These are phyloP conservation scores for Aspergillus fijiensis DNA, from an alignment of 2,329 filamentous ascomycete genomes.

Conservation along the genomic window DNA sequence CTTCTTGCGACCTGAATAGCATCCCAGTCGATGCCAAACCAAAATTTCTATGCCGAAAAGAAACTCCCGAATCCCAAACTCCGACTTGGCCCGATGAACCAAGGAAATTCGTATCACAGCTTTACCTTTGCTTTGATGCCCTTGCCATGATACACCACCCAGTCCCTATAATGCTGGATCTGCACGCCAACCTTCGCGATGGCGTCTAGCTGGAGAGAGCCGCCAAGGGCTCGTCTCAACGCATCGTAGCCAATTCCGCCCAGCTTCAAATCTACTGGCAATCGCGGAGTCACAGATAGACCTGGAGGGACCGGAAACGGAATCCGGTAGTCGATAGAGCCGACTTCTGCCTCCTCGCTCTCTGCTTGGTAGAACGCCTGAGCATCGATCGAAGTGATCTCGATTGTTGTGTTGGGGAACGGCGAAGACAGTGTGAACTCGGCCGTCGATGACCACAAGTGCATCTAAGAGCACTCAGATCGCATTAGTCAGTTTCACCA, in stretches of 20 bases:
- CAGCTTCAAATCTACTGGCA: constrained; percentile 80
- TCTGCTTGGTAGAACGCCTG: constrained; percentile 82
- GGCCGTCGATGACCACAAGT: constrained; percentile 82
- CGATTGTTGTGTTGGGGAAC: constrained; percentile 68
- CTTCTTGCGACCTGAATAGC: background rate
- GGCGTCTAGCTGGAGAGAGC: constrained; percentile 74
- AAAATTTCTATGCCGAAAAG: background rate
- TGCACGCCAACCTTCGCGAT: constrained; percentile 71
- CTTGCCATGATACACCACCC: constrained; percentile 66
- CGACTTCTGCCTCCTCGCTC: constrained; percentile 72
- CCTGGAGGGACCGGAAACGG: constrained; percentile 79
- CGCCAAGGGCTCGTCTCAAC: constrained; percentile 75
- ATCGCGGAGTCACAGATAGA: constrained; percentile 65
- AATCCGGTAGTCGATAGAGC: constrained; percentile 70
- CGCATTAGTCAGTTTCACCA: constrained; percentile 14
- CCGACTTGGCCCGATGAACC: background rate
- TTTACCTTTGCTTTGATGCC: constrained; percentile 68
- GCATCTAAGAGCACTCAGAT: constrained; percentile 51
- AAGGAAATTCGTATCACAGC: constrained; percentile 17
- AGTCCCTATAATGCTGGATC: constrained; percentile 72
- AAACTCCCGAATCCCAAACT: background rate
- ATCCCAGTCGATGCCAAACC: background rate
- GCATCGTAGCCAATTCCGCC: constrained; percentile 80
- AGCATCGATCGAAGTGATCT: constrained; percentile 77
- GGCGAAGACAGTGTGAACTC: constrained; percentile 82